A percentile compares a stretch with the other conserved stretches of the same genome.
Conservation (phyloP, 108 stramenopile species). For the Phaeodactylum tricornutum region DNA sequence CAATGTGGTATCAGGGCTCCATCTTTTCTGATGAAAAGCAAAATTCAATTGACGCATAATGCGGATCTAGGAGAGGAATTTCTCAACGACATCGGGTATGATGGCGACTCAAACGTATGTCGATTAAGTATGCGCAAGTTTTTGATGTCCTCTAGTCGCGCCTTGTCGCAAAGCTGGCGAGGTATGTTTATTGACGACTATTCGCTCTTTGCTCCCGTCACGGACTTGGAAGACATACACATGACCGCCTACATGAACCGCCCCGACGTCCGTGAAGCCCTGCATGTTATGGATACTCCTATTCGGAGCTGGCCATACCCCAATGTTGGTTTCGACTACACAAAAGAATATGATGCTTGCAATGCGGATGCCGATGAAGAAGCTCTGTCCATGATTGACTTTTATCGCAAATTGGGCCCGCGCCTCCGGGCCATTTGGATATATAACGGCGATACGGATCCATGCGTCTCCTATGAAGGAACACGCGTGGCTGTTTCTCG, state of each 20-base stretch:
- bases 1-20: constrained; percentile 30
- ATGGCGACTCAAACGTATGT: constrained; percentile 19
- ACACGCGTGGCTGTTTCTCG: constrained; percentile 49
- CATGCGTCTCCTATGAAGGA: constrained; percentile 63
- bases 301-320: constrained; percentile 36
- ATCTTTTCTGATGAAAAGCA: constrained; percentile 23
- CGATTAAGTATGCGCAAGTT: constrained; percentile 45
- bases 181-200: constrained; percentile 57
- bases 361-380: constrained; percentile 19
- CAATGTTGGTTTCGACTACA: constrained; percentile 41
- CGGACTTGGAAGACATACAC: constrained; percentile 29
- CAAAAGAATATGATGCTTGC: constrained; percentile 56
- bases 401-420: constrained; percentile 46
- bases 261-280: constrained; percentile 35
- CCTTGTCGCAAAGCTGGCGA: constrained; percentile 46
- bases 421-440: constrained; percentile 29
- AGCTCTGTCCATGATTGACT: constrained; percentile 42
- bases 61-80: constrained; percentile 6
- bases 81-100: neutral
- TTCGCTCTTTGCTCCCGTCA: constrained; percentile 35
- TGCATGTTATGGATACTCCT: constrained; percentile 42
- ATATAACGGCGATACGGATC: constrained; percentile 68
- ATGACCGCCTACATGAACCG: constrained; percentile 46
- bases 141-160: constrained; percentile 26
- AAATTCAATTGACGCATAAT: constrained; percentile 15